Percentiles rank a stretch among this genome's conserved stretches.
These are phyloP conservation scores for Trichoderma lentiforme DNA, from an alignment of 2,329 filamentous ascomycete species.

Conservation along the genomic window DNA sequence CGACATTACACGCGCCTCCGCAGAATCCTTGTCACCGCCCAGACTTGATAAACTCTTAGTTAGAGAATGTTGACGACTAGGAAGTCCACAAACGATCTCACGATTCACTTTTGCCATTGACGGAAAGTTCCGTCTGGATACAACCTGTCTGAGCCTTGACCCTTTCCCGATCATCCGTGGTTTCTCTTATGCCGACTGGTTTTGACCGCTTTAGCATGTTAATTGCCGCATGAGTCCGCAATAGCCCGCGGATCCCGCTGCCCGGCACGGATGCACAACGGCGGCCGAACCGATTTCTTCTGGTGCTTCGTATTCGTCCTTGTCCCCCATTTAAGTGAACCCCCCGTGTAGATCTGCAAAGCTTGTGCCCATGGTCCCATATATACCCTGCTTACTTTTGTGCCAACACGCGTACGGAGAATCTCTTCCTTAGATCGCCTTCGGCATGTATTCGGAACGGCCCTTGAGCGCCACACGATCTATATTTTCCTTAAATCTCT, in stretches of 20 bases:
- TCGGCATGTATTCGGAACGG: not conserved
- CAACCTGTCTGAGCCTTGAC: not conserved
- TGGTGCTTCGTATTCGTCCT: not conserved
- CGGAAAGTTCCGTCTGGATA: not conserved
- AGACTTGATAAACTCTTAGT: not conserved
- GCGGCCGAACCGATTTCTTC: not conserved
- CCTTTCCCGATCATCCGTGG: not conserved
- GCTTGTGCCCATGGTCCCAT: not conserved
- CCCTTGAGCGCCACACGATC: not conserved
- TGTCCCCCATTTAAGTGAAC: not conserved
- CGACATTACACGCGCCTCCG: not conserved
- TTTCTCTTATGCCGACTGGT: not conserved
- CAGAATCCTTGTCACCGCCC: not conserved
- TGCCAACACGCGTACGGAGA: not conserved
- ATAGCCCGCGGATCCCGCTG: not conserved
- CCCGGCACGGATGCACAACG: not conserved
- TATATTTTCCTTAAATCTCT: not conserved
- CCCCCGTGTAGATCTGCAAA: not conserved
- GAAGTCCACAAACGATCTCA: not conserved
- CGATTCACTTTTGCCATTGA: not conserved
- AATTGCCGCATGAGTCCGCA: not conserved
- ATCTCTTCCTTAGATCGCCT: not conserved
- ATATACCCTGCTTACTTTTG: not conserved
- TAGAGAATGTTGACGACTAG: too few species aligned
- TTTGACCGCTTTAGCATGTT: not conserved